A percentile compares a stretch with the other conserved stretches of the same genome.
These are phyloP conservation scores for Leishmania guyanensis DNA, from an alignment of 208 protist species.

Conservation along the genomic window DNA sequence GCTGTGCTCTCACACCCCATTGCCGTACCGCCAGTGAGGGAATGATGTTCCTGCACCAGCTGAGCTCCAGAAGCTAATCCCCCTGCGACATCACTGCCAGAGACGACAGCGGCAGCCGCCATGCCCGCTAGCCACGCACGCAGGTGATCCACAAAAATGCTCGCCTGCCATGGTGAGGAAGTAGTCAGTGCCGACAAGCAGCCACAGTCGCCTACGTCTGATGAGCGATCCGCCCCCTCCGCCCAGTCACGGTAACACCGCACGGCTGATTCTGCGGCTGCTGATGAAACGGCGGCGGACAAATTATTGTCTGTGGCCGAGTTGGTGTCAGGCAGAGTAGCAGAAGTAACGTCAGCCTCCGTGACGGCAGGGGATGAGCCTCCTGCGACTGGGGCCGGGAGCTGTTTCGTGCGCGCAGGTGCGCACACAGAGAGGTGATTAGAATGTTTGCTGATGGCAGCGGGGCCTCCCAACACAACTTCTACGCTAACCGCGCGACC, in stretches of 20 bases:
- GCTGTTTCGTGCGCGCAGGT: background rate
- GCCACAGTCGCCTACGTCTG: background rate
- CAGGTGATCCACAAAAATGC: background rate
- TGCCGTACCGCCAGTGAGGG: background rate
- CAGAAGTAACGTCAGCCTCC: background rate
- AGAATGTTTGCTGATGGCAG: background rate
- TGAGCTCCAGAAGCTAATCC: background rate
- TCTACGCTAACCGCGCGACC: background rate
- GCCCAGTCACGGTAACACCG: background rate
- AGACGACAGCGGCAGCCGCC: background rate
- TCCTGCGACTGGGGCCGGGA: background rate
- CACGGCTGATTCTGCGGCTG: background rate
- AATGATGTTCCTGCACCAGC: constrained; percentile 3
- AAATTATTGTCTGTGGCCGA: background rate
- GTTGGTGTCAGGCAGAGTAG: background rate
- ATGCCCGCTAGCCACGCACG: constrained; percentile 5
- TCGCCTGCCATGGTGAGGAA: background rate
- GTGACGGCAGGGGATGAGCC: background rate
- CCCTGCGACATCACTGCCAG: background rate
- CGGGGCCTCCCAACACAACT: background rate
- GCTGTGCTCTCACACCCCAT: background rate
- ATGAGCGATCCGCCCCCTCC: background rate
- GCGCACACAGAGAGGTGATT: background rate
- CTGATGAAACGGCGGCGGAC: background rate
- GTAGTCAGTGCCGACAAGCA: background rate